These are phyloP conservation scores for Mucor plumbeus DNA, from an alignment of 371 early-diverging fungal genomes.

Conservation along the genomic window DNA sequence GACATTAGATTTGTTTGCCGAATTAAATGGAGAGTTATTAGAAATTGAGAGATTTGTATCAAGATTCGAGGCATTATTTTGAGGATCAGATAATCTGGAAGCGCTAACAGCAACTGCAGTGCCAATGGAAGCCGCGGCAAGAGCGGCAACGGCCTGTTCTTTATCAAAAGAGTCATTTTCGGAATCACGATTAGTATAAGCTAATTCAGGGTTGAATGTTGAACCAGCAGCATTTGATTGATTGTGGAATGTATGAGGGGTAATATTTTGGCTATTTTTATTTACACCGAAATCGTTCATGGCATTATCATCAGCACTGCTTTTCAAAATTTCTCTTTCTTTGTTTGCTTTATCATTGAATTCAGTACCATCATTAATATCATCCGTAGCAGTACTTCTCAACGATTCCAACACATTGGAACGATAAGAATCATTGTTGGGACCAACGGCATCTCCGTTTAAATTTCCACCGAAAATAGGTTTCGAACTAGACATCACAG, in stretches of 20 bases:
- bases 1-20: not conserved
- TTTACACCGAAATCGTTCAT: not conserved
- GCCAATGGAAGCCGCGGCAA: not conserved
- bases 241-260: not conserved
- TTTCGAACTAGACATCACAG: not conserved
- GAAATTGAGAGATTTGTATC: not conserved
- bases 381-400: not conserved
- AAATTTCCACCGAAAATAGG: not conserved
- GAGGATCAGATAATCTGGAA: not conserved
- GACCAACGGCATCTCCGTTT: constrained; percentile 1
- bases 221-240: not conserved
- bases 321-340: not conserved
- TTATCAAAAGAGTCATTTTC: not conserved
- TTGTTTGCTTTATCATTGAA: not conserved
- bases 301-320: not conserved
- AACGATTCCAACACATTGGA: constrained; percentile 3
- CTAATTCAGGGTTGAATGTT: not conserved
- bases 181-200: not conserved
- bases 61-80: not conserved
- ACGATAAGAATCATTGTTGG: not conserved
- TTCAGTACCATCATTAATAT: not conserved
- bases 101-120: not conserved
- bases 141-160: not conserved
- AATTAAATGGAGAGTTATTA: not conserved
- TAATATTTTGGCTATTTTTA: not conserved